Evolutionary conservation across 208 protist species (phyloP).

Genomic region (Trypanosoma caninum): DNA sequence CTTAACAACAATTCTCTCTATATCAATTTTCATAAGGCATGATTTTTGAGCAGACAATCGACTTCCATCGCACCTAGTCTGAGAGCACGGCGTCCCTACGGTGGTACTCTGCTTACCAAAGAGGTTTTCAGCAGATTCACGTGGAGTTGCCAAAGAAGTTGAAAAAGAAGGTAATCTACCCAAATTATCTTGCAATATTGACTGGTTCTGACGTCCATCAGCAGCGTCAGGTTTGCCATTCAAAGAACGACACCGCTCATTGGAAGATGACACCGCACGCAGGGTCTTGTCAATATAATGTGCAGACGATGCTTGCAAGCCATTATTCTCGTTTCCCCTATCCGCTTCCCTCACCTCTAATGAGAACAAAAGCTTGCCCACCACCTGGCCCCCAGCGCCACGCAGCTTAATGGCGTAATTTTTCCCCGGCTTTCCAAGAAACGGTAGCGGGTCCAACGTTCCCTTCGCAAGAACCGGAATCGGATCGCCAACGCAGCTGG

Average conservation of each 20-base stretch:
- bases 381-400: slow-evolving; percentile 50
- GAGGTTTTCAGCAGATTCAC: too few relatives aligned
- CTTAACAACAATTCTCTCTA: slow-evolving; percentile 63
- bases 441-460: slow-evolving; percentile 65
- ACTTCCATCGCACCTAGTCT: background rate
- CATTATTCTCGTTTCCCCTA: slow-evolving; percentile 3
- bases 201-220: too few relatives aligned
- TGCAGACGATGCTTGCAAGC: background rate
- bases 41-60: background rate
- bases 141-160: too few relatives aligned
- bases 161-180: too few relatives aligned
- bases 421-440: slow-evolving; percentile 60
- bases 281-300: background rate
- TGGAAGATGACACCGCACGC: background rate
- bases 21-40: slow-evolving; percentile 34
- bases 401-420: slow-evolving; percentile 89
- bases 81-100: too few relatives aligned
- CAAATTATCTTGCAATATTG: too few relatives aligned
- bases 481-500: slow-evolving; percentile 34
- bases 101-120: too few relatives aligned
- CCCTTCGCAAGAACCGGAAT: slow-evolving; percentile 73
- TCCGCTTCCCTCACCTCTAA: slow-evolving; percentile 49
- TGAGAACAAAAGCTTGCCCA: slow-evolving; percentile 78
- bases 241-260: too few relatives aligned
- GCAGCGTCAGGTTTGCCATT: too few relatives aligned